Percentiles rank a stretch among this genome's conserved stretches.
These are phyloP conservation scores for Athelia sp. DNA, from an alignment of 1,284 basidiomycete species.

Conservation along the genomic window DNA sequence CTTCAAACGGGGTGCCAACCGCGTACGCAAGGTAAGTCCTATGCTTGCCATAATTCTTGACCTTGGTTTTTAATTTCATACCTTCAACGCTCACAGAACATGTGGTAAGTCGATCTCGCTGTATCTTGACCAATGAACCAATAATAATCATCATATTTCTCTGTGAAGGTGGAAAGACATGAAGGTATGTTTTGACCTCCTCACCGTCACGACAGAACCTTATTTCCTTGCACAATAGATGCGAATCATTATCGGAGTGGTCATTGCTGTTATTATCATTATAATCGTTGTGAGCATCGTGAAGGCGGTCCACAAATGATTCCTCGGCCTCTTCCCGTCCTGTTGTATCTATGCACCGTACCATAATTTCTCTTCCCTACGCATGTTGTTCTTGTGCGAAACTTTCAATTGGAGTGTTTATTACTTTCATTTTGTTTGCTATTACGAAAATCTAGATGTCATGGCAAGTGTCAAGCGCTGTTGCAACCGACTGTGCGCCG, in stretches of 20 bases:
- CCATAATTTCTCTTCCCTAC: neutral
- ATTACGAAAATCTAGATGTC: no score
- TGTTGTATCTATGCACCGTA: constrained; percentile 1
- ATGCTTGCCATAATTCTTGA: constrained; percentile 18
- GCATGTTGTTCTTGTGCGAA: neutral
- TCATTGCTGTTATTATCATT: constrained; percentile 83
- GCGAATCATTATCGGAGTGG: constrained; percentile 86
- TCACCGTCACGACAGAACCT: neutral
- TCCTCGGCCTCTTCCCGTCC: neutral
- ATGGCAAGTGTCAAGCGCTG: no score
- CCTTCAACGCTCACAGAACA: constrained; percentile 47
- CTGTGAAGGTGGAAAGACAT: constrained; percentile 91
- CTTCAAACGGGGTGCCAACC: constrained; percentile 95
- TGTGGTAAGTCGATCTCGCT: constrained; percentile 60
- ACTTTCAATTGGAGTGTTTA: no score
- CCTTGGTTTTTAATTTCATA: neutral
- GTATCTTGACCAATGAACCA: constrained; percentile 5
- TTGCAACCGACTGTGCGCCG: no score
- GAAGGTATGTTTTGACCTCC: constrained; percentile 55
- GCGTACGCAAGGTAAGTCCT: constrained; percentile 92
- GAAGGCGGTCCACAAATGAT: constrained; percentile 57
- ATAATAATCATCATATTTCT: constrained; percentile 3
- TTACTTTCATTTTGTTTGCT: no score
- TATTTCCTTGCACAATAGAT: constrained; percentile 53
- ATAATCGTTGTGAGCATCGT: constrained; percentile 93